Evolutionary conservation across 108 stramenopile genomes (phyloP).

Genomic region (Cylindrotheca fusiformis): DNA sequence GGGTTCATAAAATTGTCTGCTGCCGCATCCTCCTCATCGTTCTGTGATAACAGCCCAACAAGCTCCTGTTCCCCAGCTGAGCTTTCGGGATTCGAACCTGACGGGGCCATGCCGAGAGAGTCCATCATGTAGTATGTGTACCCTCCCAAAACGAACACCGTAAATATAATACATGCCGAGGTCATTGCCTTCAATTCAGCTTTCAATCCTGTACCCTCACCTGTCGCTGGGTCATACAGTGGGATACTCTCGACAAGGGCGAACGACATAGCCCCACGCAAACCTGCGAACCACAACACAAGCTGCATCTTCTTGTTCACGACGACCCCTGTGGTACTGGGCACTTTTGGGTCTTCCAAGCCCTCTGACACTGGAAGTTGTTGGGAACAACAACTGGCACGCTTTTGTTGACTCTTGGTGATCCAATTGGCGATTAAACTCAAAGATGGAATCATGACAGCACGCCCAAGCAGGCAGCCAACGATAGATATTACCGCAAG

Average conservation of each 20-base stretch:
- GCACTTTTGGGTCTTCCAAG: constrained; percentile 2
- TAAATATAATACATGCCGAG: constrained; percentile 85
- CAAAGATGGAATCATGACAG: constrained; percentile 78
- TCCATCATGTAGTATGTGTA: constrained; percentile 79
- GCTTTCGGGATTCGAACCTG: not conserved
- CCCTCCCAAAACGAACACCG: constrained; percentile 83
- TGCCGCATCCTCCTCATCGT: not conserved
- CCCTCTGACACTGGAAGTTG: constrained; percentile 1
- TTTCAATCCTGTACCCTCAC: constrained; percentile 77
- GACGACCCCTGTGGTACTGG: constrained; percentile 50
- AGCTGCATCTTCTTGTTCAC: constrained; percentile 81
- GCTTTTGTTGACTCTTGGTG: constrained; percentile 46
- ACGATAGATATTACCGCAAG: constrained; percentile 66
- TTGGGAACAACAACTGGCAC: constrained; percentile 23
- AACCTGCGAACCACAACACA: constrained; percentile 82
- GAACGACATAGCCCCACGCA: constrained; percentile 89
- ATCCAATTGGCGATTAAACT: constrained; percentile 65
- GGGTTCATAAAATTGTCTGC: not conserved
- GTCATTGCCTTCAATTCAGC: constrained; percentile 89
- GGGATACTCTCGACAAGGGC: constrained; percentile 90
- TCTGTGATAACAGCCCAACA: constrained; percentile 6
- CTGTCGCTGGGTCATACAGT: constrained; percentile 70
- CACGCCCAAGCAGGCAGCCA: constrained; percentile 69
- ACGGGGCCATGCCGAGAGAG: constrained; percentile 55
- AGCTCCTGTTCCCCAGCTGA: constrained; percentile 13